Percentiles rank a stretch among this genome's conserved stretches.
These are phyloP conservation scores for Oleoguttula mirabilis DNA, from an alignment of 495 filamentous ascomycete species.

Conservation along the genomic window DNA sequence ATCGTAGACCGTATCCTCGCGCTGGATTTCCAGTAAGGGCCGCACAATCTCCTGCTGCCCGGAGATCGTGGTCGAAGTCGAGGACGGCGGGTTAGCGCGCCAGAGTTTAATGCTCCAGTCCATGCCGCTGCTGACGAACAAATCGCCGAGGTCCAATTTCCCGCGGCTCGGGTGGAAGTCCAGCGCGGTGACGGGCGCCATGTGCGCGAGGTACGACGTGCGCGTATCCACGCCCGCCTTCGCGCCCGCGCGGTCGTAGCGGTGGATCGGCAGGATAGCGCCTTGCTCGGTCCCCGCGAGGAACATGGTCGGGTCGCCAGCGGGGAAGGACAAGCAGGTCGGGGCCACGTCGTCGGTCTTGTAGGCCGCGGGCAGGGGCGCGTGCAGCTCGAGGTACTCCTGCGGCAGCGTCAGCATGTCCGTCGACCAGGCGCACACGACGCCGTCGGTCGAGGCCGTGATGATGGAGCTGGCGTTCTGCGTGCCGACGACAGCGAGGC, in stretches of 20 bases:
- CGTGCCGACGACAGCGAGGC: conserved; percentile 86
- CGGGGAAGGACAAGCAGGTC: conserved; percentile 91
- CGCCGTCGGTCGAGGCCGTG: conserved; percentile 88
- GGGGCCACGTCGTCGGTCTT: conserved; percentile 94
- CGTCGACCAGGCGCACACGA: conserved; percentile 89
- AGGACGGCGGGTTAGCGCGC: conserved; percentile 72
- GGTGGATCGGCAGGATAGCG: conserved; percentile 86
- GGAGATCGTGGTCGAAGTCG: conserved; percentile 34
- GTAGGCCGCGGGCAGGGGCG: conserved; percentile 58
- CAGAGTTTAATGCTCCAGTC: conserved; percentile 98
- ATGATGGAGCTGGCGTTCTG: conserved; percentile 99
- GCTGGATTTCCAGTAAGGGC: conserved; percentile 75
- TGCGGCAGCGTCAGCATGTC: conserved; percentile 96
- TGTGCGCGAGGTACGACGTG: conserved; percentile 74
- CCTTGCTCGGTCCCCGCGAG: conserved; percentile 95
- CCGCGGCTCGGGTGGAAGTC: conserved; percentile 89
- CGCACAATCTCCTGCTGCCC: conserved; percentile 36
- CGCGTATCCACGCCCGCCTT: conserved; percentile 87
- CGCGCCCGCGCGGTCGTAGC: conserved; percentile 91
- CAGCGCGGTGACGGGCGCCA: conserved; percentile 89
- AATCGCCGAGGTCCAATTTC: conserved; percentile 85
- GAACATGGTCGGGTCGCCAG: conserved; percentile 93
- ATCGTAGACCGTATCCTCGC: conserved; percentile 94
- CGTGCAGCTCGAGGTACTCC: conserved; percentile 74
- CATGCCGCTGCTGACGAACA: conserved; percentile 71